Evolutionary conservation across 2,329 filamentous ascomycete genomes (phyloP).

Genomic region (Eurotiales sp.): DNA sequence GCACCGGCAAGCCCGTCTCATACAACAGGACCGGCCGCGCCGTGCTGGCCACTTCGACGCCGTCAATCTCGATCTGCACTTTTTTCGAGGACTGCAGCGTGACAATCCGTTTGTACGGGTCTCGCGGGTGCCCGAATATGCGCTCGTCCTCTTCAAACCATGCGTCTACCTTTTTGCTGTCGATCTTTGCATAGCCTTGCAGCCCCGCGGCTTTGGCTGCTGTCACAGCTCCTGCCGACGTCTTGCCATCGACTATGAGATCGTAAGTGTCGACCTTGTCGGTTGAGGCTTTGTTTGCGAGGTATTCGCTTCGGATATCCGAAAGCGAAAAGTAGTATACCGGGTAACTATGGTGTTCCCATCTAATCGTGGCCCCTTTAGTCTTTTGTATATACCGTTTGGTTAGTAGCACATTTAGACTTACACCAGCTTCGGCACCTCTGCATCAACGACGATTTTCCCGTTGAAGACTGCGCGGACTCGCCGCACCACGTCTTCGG

Average conservation of each 20-base stretch:
- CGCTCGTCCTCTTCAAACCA: constrained; percentile 16
- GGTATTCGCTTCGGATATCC: not conserved
- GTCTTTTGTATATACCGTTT: too few species aligned
- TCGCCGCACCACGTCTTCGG: constrained; percentile 14
- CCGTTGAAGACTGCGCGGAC: constrained; percentile 15
- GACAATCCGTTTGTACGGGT: constrained; percentile 15
- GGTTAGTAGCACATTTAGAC: too few species aligned
- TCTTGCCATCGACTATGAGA: constrained; percentile 1
- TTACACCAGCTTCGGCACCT: constrained; percentile 14
- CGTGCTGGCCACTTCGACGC: constrained; percentile 12
- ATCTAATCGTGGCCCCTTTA: too few species aligned
- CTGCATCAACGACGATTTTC: constrained; percentile 12
- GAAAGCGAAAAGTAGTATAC: constrained; percentile 10
- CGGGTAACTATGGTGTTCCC: constrained; percentile 11
- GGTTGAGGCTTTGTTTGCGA: constrained; percentile 3
- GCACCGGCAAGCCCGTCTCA: constrained; percentile 12
- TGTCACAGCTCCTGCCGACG: constrained; percentile 6
- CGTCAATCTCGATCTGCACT: constrained; percentile 14
- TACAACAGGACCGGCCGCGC: constrained; percentile 13
- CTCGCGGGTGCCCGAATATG: constrained; percentile 13
- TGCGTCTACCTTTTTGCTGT: constrained; percentile 9
- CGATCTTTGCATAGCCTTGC: constrained; percentile 8
- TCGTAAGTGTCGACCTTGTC: constrained; percentile 8
- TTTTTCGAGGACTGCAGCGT: constrained; percentile 12
- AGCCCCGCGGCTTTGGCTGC: constrained; percentile 1